These are phyloP conservation scores for Penicillium angulare DNA, from an alignment of 495 filamentous ascomycete genomes.

Conservation along the genomic window DNA sequence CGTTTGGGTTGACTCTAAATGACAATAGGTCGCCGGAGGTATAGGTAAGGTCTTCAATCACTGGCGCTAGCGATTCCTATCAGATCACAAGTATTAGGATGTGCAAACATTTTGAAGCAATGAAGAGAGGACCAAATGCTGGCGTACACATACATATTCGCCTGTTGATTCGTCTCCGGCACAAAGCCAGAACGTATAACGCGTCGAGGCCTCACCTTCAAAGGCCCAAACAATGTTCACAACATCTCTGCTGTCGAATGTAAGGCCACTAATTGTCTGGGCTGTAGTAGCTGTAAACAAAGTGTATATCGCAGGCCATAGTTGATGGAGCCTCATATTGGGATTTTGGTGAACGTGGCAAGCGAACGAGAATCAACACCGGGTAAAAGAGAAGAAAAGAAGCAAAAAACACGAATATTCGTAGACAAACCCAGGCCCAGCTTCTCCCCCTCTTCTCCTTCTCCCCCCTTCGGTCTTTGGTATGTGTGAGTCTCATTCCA, in stretches of 20 bases:
- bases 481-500: slow-evolving; percentile 20
- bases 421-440: too few relatives aligned
- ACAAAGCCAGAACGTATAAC: slow-evolving; percentile 62
- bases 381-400: slow-evolving; percentile 2
- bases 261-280: slow-evolving; percentile 54
- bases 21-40: slow-evolving; percentile 50
- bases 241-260: slow-evolving; percentile 45
- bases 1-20: slow-evolving; percentile 44
- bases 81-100: neutral
- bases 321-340: slow-evolving; percentile 36
- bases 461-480: slow-evolving; percentile 11
- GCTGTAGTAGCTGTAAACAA: slow-evolving; percentile 48
- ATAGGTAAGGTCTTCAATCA: slow-evolving; percentile 43
- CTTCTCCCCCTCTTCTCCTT: neutral
- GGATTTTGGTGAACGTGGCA: neutral
- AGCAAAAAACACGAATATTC: neutral
- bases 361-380: slow-evolving; percentile 4
- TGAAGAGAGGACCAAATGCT: neutral
- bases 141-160: slow-evolving; percentile 32
- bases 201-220: slow-evolving; percentile 40
- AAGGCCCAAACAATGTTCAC: slow-evolving; percentile 36
- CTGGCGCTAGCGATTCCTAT: slow-evolving; percentile 44
- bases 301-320: slow-evolving; percentile 39
- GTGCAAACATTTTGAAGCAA: neutral
- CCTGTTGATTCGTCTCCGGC: slow-evolving; percentile 57